Evolutionary conservation across 441 rosid genomes (phyloP), one percentile per base, ranked within the genome.

Genomic region (Raphanus hybrid): DNA sequence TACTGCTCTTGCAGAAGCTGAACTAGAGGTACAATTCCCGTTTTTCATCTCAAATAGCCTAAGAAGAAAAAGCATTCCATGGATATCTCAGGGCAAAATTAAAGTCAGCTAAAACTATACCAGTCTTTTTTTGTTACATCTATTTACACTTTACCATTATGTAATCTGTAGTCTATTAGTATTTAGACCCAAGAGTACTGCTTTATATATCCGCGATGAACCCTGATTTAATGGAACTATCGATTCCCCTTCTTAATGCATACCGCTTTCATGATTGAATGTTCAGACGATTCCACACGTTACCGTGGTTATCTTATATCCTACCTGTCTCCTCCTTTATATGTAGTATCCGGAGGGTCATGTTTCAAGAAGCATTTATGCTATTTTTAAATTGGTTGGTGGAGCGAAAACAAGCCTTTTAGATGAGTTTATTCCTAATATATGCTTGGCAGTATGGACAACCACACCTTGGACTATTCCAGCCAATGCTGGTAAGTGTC

Each of bases 1-100:
- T 68, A 96, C 99, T 68, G 99, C 99, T 80, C 99, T 96, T 83
- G 98, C 99, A 63, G 99, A 93, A 88, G 97, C 99, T 23, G 99
- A 96, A 85, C 85, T 96, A 85, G 99, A 96, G 97, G 99, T 96
- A 85, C 71, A 69, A 32, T 64, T 75, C 29, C 8, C 12, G 3
- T 18, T 63, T 23, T 23, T 65, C 64, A 27, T 8, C 58, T 65
- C 39, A 65, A 26, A 48, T 64, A 37, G 8, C 48, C 71, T 55
- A 9, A 63, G 50, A 59, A 27, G 11, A 57, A 57, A 6, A 34
- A 1, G 27, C 27, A 58, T 14, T 12, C 2, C 23, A 20, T 29
- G 18, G 57, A 65, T 62, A 73, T 6, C 50, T 60, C 18, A 57
- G 35, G n/a, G 52, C 45, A 54, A 67, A 41, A 70, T 7, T 70